Evolutionary conservation across 441 rosid genomes (phyloP).

Genomic region (Syzygium malaccense): DNA sequence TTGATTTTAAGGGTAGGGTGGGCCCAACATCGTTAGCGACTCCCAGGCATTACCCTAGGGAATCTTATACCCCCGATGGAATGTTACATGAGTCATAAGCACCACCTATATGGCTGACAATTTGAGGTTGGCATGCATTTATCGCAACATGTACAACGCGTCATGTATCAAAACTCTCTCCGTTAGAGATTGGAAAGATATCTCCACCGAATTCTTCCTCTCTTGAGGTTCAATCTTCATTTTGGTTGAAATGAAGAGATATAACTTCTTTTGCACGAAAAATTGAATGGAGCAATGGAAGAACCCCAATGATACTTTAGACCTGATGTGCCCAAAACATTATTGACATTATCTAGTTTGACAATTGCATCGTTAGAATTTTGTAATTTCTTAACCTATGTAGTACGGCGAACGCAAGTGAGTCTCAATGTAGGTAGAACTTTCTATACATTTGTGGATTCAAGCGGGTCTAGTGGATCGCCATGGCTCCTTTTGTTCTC

Average conservation of each 20-base stretch:
- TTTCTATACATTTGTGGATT: neutral
- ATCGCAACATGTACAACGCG: neutral
- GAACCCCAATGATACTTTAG: neutral
- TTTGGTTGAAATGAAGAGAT: neutral
- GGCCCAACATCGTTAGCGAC: neutral
- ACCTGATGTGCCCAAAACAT: neutral
- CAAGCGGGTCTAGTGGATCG: neutral
- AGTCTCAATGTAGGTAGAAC: neutral
- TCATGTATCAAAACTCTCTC: neutral
- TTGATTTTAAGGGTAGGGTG: neutral
- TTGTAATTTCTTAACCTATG: neutral
- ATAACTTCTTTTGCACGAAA: neutral
- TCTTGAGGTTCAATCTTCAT: neutral
- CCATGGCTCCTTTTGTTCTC: neutral
- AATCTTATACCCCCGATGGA: neutral
- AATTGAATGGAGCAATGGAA: neutral
- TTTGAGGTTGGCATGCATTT: neutral
- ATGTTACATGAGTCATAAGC: neutral
- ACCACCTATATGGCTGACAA: neutral
- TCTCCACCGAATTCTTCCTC: neutral
- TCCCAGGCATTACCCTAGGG: neutral
- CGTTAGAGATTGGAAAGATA: neutral
- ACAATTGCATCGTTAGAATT: neutral
- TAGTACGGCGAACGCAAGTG: neutral
- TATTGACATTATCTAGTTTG: neutral